Base-by-base conservation (phyloP, 108 stramenopile species). In the Pseudonitzschia delicatissima region DNA sequence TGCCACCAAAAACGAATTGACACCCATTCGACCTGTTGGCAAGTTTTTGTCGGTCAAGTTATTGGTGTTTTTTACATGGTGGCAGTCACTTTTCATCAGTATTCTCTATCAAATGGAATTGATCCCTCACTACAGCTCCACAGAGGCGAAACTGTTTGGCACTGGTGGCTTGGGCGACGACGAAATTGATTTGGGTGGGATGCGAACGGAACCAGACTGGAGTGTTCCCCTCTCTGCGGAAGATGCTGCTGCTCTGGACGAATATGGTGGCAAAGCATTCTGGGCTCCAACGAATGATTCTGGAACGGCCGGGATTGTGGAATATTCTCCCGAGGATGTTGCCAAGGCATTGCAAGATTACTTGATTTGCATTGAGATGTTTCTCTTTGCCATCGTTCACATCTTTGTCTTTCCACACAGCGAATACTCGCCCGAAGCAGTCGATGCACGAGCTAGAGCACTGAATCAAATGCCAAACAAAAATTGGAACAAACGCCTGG, bases 331-430 rank as follows among this genome's bases (percentile, higher is more conserved):
- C 5, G 94, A 95, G 74, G 95, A 96, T 62, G 96, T 96, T 32
- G 95, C 91, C 59, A 94, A 95, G 81, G 96, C 93, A 21, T 59
- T 97, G 33, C 97, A 99, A 79, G 96, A 97, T 77, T 96, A 91
- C 69, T 71, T 97, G 58, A 97, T 99, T 71, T 99, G 98, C 61
- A 86, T 99, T 18, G 98, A 99, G 76, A 99, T 99, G 96, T 94
- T 97, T 66, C 49, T 89, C 28, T 93, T 88, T 23, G 95, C 96
- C 1, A 80, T 96, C 55, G 93, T 94, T 20, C 96, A 97, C 66
- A 86, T 86, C 26, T 93, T 87, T 72, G 93, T 95, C n/a, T 98
- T 97, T 66, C 89, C 94, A 1, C 96, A 96, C 73, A 83, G 81
- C 39, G 94, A 98, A 60, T 98, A 92, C 64, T 62, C 74, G 34